Evolutionary conservation across 2,329 filamentous ascomycete species (phyloP).

Genomic region (Didymella pinodella): DNA sequence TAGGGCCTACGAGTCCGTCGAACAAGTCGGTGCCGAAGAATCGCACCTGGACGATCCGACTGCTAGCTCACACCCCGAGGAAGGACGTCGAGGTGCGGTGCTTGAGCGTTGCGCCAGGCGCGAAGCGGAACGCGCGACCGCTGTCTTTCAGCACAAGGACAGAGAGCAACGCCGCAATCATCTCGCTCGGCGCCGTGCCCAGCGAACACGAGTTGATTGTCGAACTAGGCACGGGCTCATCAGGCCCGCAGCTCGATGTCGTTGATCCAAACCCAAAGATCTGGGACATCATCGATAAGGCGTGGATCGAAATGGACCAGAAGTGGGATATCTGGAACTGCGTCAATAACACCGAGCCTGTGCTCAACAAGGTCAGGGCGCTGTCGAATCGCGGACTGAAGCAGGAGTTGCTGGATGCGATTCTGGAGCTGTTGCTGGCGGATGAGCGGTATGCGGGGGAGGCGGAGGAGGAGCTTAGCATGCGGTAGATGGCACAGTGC

Average conservation of each 20-base stretch:
- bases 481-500: not conserved
- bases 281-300: constrained; percentile 41
- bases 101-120: constrained; percentile 31
- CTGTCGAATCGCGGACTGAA: constrained; percentile 40
- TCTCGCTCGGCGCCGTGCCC: constrained; percentile 36
- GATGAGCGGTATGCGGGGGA: constrained; percentile 42
- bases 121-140: constrained; percentile 38
- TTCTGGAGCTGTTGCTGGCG: constrained; percentile 47
- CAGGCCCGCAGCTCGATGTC: constrained; percentile 44
- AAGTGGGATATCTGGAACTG: constrained; percentile 47
- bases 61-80: constrained; percentile 40
- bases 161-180: constrained; percentile 38
- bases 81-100: constrained; percentile 33
- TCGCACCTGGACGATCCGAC: constrained; percentile 43
- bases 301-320: constrained; percentile 40
- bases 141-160: constrained; percentile 26
- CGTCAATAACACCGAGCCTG: constrained; percentile 38
- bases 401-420: constrained; percentile 42
- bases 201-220: constrained; percentile 37
- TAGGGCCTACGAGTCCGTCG: constrained; percentile 42
- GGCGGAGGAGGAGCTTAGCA: constrained; percentile 2
- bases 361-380: constrained; percentile 41
- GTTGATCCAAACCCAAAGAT: constrained; percentile 42
- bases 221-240: constrained; percentile 30
- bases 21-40: constrained; percentile 40